A percentile compares a stretch with the other conserved stretches of the same genome.
Evolutionary conservation across 768 basidiomycete genomes (phyloP).

Genomic region (Tylopilus balloui): DNA sequence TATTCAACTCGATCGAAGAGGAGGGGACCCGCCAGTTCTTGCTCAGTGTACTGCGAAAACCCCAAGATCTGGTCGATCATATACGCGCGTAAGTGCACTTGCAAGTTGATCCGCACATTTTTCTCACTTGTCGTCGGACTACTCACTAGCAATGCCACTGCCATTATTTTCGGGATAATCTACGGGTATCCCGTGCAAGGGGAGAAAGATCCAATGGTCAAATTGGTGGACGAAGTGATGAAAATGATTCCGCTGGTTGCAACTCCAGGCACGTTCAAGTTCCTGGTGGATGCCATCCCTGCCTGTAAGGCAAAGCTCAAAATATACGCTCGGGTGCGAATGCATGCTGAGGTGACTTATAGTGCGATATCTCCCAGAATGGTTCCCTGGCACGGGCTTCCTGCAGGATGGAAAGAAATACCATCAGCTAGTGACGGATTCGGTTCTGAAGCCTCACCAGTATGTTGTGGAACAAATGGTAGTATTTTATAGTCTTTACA

Average conservation of each 20-base stretch:
- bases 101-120: not conserved
- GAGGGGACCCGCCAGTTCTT: conserved; percentile 19
- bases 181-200: conserved; percentile 40
- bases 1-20: conserved; percentile 18
- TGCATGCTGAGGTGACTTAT: not conserved
- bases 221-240: conserved; percentile 24
- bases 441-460: conserved; percentile 42
- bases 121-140: not conserved
- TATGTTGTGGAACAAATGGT: conserved; percentile 48
- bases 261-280: not conserved
- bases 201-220: conserved; percentile 36
- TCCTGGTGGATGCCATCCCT: conserved; percentile 23
- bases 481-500: not conserved
- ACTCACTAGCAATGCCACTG: conserved; percentile 8
- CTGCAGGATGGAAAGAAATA: conserved; percentile 28
- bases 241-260: not conserved
- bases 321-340: too few relatives aligned
- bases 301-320: conserved; percentile 6
- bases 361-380: conserved; percentile 32
- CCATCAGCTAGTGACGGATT: conserved; percentile 27
- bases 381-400: conserved; percentile 36
- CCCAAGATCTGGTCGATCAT: conserved; percentile 14
- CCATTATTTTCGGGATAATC: conserved; percentile 34
- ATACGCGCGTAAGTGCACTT: conserved; percentile 18
- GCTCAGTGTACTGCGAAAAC: conserved; percentile 13